Conservation (phyloP, 257 asterid species). For the Petrea volubilis region DNA sequence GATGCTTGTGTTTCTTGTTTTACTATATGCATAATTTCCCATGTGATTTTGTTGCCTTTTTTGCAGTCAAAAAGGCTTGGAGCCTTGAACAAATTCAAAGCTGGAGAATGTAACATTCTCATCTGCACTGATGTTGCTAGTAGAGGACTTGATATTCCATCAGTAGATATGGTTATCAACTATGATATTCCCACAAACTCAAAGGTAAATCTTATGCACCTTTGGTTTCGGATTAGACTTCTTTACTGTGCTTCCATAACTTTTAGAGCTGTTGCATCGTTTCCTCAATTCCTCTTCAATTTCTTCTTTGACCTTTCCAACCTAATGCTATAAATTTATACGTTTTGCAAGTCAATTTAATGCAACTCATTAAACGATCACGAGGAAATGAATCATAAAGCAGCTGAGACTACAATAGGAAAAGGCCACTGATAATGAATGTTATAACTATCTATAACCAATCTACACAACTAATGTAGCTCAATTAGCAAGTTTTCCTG, state of each 20-base stretch:
- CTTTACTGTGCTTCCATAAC: not conserved
- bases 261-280: not conserved
- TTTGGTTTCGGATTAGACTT: not conserved
- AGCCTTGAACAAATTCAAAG: constrained; percentile 78
- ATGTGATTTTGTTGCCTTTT: not conserved
- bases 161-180: constrained; percentile 91
- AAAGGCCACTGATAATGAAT: not conserved
- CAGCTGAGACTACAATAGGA: not conserved
- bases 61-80: constrained; percentile 84
- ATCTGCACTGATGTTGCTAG: constrained; percentile 93
- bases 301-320: not conserved
- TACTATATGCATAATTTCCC: not conserved
- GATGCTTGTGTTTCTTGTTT: constrained; percentile 2
- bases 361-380: too few relatives aligned
- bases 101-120: constrained; percentile 85
- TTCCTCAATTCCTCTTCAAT: not conserved
- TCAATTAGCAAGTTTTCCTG: not conserved
- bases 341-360: not conserved
- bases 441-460: not conserved
- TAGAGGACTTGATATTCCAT: constrained; percentile 95
- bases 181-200: constrained; percentile 89
- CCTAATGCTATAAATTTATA: not conserved
- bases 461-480: not conserved
- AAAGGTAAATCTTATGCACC: constrained; percentile 50
- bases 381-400: not conserved